Evolutionary conservation across 2,329 filamentous ascomycete genomes (phyloP).

Genomic region (Pseudodiploospora longispora): DNA sequence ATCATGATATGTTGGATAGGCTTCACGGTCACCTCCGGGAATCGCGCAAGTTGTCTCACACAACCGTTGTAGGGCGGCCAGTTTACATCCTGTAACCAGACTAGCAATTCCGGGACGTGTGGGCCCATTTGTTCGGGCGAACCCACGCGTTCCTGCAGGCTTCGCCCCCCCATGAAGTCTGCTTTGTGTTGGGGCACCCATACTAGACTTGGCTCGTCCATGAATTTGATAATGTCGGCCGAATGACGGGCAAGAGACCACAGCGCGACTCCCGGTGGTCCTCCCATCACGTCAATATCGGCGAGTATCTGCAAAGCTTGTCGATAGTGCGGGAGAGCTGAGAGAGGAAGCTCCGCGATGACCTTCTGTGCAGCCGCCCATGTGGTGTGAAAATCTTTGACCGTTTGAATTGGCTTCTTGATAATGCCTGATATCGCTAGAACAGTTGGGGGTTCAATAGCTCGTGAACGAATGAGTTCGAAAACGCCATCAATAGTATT

Average conservation of each 20-base stretch:
- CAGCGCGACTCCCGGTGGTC: not conserved
- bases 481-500: not conserved
- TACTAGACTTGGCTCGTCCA: constrained; percentile 2
- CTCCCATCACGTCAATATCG: not conserved
- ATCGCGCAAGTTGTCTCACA: constrained; percentile 4
- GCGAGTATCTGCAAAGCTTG: not conserved
- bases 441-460: not conserved
- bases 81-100: constrained; percentile 5
- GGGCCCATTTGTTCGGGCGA: constrained; percentile 4
- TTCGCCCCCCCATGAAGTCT: constrained; percentile 2
- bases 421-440: not conserved
- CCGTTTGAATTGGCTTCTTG: not conserved
- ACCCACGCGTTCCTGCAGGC: constrained; percentile 1
- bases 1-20: constrained; percentile 3
- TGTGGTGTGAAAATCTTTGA: not conserved
- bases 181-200: constrained; percentile 6
- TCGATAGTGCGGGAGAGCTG: not conserved
- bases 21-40: constrained; percentile 4
- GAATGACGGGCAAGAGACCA: not conserved
- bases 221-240: constrained; percentile 2
- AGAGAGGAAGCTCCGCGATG: constrained; percentile 2
- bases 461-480: not conserved
- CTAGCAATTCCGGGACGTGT: constrained; percentile 1
- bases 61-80: constrained; percentile 3
- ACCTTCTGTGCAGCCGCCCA: not conserved